These are phyloP conservation scores for Calocera cornea DNA, from an alignment of 768 basidiomycete genomes.

Conservation along the genomic window DNA sequence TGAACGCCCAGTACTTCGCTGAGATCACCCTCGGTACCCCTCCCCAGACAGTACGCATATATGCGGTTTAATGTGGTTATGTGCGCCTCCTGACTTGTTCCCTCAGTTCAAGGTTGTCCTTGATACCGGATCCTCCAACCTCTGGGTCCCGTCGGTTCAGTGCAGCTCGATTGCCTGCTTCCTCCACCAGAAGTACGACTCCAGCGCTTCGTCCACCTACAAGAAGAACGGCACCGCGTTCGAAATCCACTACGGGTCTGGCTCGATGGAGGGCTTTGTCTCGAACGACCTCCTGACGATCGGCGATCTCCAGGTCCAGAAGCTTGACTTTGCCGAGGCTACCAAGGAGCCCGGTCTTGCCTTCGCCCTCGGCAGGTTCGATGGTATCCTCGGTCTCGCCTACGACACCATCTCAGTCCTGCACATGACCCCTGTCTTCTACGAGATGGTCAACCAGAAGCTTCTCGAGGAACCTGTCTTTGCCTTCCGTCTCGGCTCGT, in stretches of 20 bases:
- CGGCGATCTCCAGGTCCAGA: conserved; percentile 62
- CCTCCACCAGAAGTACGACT: conserved; percentile 88
- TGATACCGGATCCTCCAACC: conserved; percentile 76
- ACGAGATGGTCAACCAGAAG: conserved; percentile 71
- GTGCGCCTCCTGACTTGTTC: conserved; percentile 13
- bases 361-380: conserved; percentile 94
- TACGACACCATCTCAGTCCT: conserved; percentile 96
- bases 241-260: conserved; percentile 86
- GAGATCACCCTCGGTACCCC: conserved; percentile 76
- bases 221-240: conserved; percentile 81
- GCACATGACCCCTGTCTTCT: conserved; percentile 84
- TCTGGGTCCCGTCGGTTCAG: conserved; percentile 76
- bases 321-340: conserved; percentile 88
- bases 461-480: conserved; percentile 80
- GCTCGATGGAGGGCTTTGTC: conserved; percentile 92
- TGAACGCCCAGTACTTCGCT: conserved; percentile 95
- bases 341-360: conserved; percentile 92
- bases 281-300: conserved; percentile 70
- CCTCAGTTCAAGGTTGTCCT: conserved; percentile 81
- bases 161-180: conserved; percentile 88
- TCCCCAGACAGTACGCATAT: conserved; percentile 51
- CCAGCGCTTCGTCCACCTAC: conserved; percentile 63
- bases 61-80: background rate
- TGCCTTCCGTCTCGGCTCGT: conserved; percentile 81
- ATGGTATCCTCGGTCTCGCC: conserved; percentile 86